Conservation (phyloP, 2,329 filamentous ascomycete species). For the Ceratocystis diversiconidia region DNA sequence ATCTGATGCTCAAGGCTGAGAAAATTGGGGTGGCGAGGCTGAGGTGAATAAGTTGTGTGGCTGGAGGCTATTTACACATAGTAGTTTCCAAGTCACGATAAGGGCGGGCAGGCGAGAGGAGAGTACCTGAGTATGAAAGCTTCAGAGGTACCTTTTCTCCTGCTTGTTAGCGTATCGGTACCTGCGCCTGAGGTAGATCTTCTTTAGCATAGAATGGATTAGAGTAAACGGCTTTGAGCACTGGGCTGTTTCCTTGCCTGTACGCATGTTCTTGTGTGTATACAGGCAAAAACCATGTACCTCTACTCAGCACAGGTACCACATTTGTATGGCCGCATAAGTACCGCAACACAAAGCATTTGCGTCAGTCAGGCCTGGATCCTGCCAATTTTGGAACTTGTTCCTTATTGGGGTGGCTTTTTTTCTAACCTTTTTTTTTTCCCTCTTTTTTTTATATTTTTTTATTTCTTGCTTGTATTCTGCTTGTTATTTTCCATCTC, state of each 20-base stretch:
- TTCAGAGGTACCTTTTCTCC: background rate
- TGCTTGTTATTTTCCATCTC: background rate
- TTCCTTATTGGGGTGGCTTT: slow-evolving; percentile 11
- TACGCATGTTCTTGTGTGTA: background rate
- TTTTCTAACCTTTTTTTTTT: background rate
- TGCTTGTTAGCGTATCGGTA: background rate
- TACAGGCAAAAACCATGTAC: background rate
- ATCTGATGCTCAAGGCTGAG: background rate
- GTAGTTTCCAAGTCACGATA: background rate
- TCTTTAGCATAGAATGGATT: background rate
- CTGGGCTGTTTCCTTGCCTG: background rate
- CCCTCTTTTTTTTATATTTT: background rate
- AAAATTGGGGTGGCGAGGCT: background rate
- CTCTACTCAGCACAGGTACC: background rate
- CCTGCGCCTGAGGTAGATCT: background rate
- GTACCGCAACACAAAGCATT: background rate
- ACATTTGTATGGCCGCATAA: background rate
- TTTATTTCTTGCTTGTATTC: background rate
- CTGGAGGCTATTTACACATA: background rate
- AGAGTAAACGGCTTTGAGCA: background rate
- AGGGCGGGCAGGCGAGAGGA: no score
- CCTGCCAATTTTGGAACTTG: background rate
- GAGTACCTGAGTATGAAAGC: background rate
- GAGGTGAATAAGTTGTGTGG: background rate
- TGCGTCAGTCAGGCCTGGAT: background rate